Percentiles rank a stretch among this genome's conserved stretches.
phyloP scores from a whole-genome alignment of 2,329 filamentous ascomycete species.

The Cordyceps javanica region DNA sequence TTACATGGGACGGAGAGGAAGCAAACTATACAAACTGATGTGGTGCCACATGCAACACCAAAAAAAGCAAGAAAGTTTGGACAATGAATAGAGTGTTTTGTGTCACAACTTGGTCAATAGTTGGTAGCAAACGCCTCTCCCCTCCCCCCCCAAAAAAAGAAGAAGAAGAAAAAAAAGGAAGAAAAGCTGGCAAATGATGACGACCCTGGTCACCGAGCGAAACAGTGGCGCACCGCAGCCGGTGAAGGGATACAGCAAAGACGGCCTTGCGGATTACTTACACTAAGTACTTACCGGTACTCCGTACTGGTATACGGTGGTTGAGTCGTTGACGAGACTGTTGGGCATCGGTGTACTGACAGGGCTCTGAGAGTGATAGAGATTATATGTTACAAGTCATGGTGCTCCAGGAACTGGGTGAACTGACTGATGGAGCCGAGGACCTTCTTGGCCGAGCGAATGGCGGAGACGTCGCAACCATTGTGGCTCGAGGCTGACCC shows the following conservation, averaged over 20 bases:
- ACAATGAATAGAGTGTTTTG: no score
- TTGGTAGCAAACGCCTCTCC: background rate
- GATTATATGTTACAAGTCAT: background rate
- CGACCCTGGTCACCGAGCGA: no score
- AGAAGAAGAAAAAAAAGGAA: background rate
- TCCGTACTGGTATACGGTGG: no score
- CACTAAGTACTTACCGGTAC: no score
- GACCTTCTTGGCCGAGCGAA: background rate
- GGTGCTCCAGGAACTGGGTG: background rate
- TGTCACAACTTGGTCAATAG: background rate
- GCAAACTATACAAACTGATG: background rate
- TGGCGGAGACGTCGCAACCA: background rate
- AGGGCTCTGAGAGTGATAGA: background rate
- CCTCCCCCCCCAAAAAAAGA: no score
- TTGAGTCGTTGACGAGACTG: background rate
- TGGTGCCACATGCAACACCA: background rate
- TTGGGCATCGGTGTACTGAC: background rate
- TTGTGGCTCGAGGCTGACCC: constrained; percentile 5
- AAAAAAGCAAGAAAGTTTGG: background rate
- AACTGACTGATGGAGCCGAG: background rate
- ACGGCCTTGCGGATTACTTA: background rate
- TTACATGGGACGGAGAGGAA: constrained; percentile 4
- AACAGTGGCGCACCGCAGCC: no score
- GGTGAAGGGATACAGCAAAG: background rate
- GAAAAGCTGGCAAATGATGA: no score